Percentiles rank a stretch among this genome's conserved stretches.
phyloP scores from a whole-genome alignment of 257 asterid species.

The Penstemon davidsonii region DNA sequence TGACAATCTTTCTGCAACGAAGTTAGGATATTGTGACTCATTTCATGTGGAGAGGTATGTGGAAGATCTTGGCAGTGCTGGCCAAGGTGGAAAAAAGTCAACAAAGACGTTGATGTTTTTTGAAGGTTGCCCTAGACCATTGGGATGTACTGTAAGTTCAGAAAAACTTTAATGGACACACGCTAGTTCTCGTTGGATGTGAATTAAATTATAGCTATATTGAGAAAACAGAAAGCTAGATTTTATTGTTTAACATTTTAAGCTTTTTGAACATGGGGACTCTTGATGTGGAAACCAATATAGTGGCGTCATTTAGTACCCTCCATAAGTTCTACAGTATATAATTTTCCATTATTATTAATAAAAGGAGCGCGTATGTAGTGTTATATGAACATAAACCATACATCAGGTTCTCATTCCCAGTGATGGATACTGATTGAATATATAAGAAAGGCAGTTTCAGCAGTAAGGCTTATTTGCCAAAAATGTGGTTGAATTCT shows the following conservation, averaged over 20 bases:
- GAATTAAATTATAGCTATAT: constrained; percentile 1
- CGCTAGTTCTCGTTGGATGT: constrained; percentile 10
- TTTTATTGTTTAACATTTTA: neutral
- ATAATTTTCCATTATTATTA: neutral
- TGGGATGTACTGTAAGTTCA: constrained; percentile 78
- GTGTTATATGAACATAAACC: neutral
- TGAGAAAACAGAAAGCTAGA: constrained; percentile 8
- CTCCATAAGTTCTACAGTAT: constrained; percentile 1
- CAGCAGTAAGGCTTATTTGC: neutral
- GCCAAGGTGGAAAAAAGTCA: constrained; percentile 61
- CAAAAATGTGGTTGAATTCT: neutral
- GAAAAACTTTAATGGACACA: constrained; percentile 24
- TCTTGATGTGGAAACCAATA: constrained; percentile 24
- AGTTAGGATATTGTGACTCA: constrained; percentile 69
- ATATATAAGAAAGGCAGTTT: constrained; percentile 18
- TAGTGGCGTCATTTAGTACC: constrained; percentile 16
- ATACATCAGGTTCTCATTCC: neutral
- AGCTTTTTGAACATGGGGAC: constrained; percentile 18
- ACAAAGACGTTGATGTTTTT: constrained; percentile 81
- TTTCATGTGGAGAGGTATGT: constrained; percentile 74
- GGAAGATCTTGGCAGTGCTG: constrained; percentile 77
- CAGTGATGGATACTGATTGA: constrained; percentile 8
- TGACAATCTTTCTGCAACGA: constrained; percentile 69
- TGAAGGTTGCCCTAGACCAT: constrained; percentile 80
- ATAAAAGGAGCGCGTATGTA: neutral